Evolutionary conservation across 176 grass and related monocot genomes (phyloP), one percentile per base, ranked within the genome.

Genomic region (Rhynchospora tenuis): DNA sequence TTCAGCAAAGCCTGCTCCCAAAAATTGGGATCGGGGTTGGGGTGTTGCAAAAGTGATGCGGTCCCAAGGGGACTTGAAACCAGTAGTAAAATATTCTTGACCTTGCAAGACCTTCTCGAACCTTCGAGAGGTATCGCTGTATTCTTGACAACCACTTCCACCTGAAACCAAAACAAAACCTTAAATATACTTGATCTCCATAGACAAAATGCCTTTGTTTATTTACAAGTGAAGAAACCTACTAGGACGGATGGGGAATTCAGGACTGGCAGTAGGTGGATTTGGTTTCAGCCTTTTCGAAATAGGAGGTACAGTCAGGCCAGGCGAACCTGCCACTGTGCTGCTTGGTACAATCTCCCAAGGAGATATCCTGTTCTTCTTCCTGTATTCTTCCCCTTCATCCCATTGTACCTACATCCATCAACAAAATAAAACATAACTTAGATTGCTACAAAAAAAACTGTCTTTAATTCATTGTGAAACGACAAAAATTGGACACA

Each of bases 51-150:
- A 14, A 24, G 44, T 14, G 8, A 50, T 27, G n/a, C 59, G 45
- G 80, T 82, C 20, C 80, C 80, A 79, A 83, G 85, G 86, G 57
- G 93, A 84, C 85, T 69, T 84, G 64, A 92, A 88, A 88, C 91
- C 89, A 42, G 82, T 33, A 6, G 80, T 52, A 67, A 90, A 63
- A 77, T 55, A 91, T 99, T 99, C 96, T 99, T 99, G 96, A 99
- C 96, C 96, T 99, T 99, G 96, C 93, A 99, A 99, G 96, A 99
- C 96, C 96, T 93, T 98, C 87, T 87, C 87, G 89, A 93, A 94
- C 80, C 80, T 82, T 90, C 90, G 88, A 71, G 89, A 62, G 88
- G 92, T 89, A 85, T 88, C 89, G 59, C 0, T 78, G 78, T 83
- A 92, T 87, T 92, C 90, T 80, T 83, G 86, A 89, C 84, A 89